Evolutionary conservation across 1,139 yeast genomes (phyloP), one percentile per base, ranked within the genome.

Genomic region (Geotrichum klebahnii): DNA sequence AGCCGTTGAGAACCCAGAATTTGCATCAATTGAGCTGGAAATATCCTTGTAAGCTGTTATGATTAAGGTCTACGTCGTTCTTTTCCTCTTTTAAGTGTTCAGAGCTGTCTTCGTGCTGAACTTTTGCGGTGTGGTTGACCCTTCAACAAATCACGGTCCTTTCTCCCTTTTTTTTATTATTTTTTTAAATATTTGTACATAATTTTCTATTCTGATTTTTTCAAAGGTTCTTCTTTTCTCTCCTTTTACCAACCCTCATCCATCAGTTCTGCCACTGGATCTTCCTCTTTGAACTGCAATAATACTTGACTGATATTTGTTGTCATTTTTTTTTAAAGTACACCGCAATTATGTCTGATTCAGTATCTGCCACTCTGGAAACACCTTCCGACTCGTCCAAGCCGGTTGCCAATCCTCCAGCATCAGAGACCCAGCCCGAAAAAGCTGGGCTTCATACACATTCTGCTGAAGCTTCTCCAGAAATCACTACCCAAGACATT

Each of bases 91-190:
- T n/a, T n/a, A n/a, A n/a, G n/a, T n/a, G n/a, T n/a, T n/a, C n/a
- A n/a, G n/a, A 29, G 14, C 2, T 5, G 3, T 29, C 12, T 2
- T 29, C 3, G 12, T 29, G 33, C 33, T 12, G 3, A 17, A 16
- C 41, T 34, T n/a, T 33, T 8, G 16, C 17, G 17, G 23, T n/a
- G n/a, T 19, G 26, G n/a, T 37, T 24, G 17, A 16, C 36, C 22
- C 39, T 16, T 23, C 48, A 39, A 26, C 48, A 37, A 40, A 40
- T 32, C 38, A 45, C 45, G 23, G 45, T 17, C 32, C 45, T 14
- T 14, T 20, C 29, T 26, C 14, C 6, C 26, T 33, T 37, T 16
- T 33, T 33, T 37, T 16, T 42, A n/a, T 42, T 14, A n/a, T 29
- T 35, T 19, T 14, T 14, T 14, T 29, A n/a, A n/a, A n/a, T n/a